Conservation (phyloP, 192 early-diverging fungal genomes). For the Entomortierella beljakovae region DNA sequence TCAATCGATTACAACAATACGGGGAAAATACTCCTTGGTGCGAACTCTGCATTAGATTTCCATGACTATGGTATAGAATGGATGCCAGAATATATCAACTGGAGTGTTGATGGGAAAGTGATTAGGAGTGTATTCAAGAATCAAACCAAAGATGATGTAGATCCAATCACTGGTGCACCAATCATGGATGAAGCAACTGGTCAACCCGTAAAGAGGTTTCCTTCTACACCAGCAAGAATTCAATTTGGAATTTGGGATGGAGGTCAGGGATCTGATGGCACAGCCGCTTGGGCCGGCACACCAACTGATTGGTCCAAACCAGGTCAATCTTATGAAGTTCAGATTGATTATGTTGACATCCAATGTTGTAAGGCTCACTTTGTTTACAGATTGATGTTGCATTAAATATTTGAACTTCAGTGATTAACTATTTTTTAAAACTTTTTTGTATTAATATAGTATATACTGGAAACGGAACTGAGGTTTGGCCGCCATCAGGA, state of each 20-base stretch:
- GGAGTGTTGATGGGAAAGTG: conserved; percentile 59
- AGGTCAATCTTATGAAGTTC: conserved; percentile 56
- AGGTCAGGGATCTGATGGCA: conserved; percentile 62
- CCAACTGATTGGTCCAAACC: conserved; percentile 65
- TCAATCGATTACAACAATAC: conserved; percentile 68
- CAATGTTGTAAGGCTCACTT: conserved; percentile 34
- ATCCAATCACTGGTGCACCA: not conserved
- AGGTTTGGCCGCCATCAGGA: conserved; percentile 46
- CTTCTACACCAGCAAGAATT: conserved; percentile 60
- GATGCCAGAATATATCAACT: conserved; percentile 65
- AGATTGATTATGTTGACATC: conserved; percentile 54
- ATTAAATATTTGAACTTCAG: too few species aligned
- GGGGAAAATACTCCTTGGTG: conserved; percentile 38
- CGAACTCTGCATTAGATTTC: conserved; percentile 57
- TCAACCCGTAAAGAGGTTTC: conserved; percentile 57
- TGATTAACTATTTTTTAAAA: not conserved
- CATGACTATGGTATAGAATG: conserved; percentile 70
- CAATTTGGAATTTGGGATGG: conserved; percentile 77
- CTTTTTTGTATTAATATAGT: not conserved
- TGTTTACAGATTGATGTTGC: too few species aligned
- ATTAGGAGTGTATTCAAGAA: conserved; percentile 58
- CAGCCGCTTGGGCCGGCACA: conserved; percentile 66
- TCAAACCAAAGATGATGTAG: conserved; percentile 24
- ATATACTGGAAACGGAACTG: conserved; percentile 26
- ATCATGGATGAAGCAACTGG: conserved; percentile 8